Percentiles rank a stretch among this genome's conserved stretches.
Evolutionary conservation across 352 stramenopile genomes (phyloP).

Genomic region (Thalassiosira sp.): DNA sequence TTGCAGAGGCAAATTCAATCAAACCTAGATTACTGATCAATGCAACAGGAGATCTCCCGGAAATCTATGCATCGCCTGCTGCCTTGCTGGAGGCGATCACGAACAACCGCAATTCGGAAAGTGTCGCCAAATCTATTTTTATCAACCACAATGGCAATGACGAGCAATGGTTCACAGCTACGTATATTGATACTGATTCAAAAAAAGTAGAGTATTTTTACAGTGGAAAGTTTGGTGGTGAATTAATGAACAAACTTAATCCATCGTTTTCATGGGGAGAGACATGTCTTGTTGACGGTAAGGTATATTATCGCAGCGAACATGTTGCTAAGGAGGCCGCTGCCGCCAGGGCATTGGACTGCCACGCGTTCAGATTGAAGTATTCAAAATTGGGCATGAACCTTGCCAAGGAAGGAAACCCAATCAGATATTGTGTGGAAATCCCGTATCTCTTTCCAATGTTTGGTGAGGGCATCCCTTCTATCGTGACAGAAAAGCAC

Average conservation of each 20-base stretch:
- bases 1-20: background rate
- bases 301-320: constrained; percentile 16
- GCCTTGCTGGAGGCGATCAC: background rate
- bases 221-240: constrained; percentile 16
- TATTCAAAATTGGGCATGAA: background rate
- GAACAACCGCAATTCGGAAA: background rate
- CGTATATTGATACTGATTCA: background rate
- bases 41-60: background rate
- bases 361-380: background rate
- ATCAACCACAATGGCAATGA: constrained; percentile 1
- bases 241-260: too few species aligned
- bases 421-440: background rate
- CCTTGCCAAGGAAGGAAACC: background rate
- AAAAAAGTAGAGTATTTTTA: background rate
- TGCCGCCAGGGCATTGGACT: constrained; percentile 4
- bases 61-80: constrained; percentile 6
- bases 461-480: background rate
- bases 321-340: constrained; percentile 9
- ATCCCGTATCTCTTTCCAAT: background rate
- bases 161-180: constrained; percentile 15
- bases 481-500: background rate
- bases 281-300: constrained; percentile 11
- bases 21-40: background rate
- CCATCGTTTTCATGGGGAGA: background rate
- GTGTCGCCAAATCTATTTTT: background rate